Percentiles rank a stretch among this genome's conserved stretches.
phyloP scores from a whole-genome alignment of 2,329 filamentous ascomycete genomes.

The Fusarium duplospermum region DNA sequence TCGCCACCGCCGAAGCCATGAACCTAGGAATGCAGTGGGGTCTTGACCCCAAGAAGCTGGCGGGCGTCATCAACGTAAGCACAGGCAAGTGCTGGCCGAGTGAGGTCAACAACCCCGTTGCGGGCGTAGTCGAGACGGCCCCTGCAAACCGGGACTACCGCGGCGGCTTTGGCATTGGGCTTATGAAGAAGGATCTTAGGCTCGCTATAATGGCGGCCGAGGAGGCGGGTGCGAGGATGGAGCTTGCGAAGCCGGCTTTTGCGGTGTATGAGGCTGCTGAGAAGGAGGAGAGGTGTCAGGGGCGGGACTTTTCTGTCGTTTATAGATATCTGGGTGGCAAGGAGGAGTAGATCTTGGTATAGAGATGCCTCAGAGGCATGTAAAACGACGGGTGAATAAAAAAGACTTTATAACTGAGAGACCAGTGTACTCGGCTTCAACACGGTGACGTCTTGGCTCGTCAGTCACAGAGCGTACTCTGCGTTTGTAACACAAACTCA shows the following conservation, averaged over 20 bases:
- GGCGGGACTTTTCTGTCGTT: slow-evolving; percentile 84
- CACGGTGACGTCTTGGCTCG: not conserved
- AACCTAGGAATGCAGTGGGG: slow-evolving; percentile 72
- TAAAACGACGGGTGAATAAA: not conserved
- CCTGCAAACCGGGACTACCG: slow-evolving; percentile 81
- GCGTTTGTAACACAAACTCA: not conserved
- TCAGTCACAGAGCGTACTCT: not conserved
- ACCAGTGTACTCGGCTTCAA: not conserved
- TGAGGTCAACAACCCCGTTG: slow-evolving; percentile 94
- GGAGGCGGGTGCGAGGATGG: slow-evolving; percentile 74
- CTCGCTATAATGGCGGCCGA: slow-evolving; percentile 78
- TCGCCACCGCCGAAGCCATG: slow-evolving; percentile 75
- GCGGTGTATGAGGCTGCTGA: slow-evolving; percentile 77
- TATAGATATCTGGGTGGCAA: slow-evolving; percentile 76
- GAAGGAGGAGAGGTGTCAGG: slow-evolving; percentile 69
- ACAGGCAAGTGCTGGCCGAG: slow-evolving; percentile 97
- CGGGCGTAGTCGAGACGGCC: slow-evolving; percentile 80
- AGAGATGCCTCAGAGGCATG: not conserved
- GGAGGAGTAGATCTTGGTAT: slow-evolving; percentile 47
- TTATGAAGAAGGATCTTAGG: slow-evolving; percentile 85
- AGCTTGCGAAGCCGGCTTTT: slow-evolving; percentile 71
- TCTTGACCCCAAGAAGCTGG: slow-evolving; percentile 73
- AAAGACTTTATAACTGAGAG: not conserved
- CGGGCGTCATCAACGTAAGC: slow-evolving; percentile 89
- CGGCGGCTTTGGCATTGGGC: slow-evolving; percentile 79